Base-by-base conservation (phyloP, 1,284 basidiomycete genomes). In the Cutaneotrichosporon sp. region DNA sequence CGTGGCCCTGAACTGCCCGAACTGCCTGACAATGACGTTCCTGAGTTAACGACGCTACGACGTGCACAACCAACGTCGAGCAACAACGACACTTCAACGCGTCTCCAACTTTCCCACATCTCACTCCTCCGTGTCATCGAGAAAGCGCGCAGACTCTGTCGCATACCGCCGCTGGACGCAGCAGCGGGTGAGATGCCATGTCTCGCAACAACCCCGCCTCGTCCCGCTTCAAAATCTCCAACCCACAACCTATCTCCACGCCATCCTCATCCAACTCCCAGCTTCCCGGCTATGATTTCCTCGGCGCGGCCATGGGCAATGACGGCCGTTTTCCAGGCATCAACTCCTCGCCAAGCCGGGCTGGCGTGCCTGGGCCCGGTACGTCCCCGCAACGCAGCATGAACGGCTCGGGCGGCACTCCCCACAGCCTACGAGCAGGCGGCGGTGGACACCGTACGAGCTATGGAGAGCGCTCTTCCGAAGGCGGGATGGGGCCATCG, bases 211-310 rank as follows among this genome's bases (percentile, higher is more conserved):
- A 58, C 20, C 44, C 46, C 39, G 49, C 61, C 12, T 38, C 58
- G 41, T 60, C 66, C 10, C 62, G 61, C 40, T 66, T 65, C 59
- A 66, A 66, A 53, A 69, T 71, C 42, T 69, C 69, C 18, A 60
- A 61, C n/a, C 68, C 67, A 14, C 33, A 23, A 3, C 47, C 37
- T 23, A 41, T 49, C 43, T 45, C 43, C 33, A 17, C 43, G 30
- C 33, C 43, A 3, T 15, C 30, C 26, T n/a, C 21, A 18, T 49
- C 20, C 21, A 33, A 46, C 30, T 30, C 33, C 41, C 8, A 15
- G 22, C 15, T 53, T 10, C 51, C 41, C 14, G 41, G 36, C 17
- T 51, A 43, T 41, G 58, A 55, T 42, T 54, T 55, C 15, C 47
- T 55, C 17, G 30, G 56, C 15, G 49, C 54, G 4, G 51, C 54